phyloP scores from a whole-genome alignment of 768 basidiomycete species.

The Rhodotorula toruloides region DNA sequence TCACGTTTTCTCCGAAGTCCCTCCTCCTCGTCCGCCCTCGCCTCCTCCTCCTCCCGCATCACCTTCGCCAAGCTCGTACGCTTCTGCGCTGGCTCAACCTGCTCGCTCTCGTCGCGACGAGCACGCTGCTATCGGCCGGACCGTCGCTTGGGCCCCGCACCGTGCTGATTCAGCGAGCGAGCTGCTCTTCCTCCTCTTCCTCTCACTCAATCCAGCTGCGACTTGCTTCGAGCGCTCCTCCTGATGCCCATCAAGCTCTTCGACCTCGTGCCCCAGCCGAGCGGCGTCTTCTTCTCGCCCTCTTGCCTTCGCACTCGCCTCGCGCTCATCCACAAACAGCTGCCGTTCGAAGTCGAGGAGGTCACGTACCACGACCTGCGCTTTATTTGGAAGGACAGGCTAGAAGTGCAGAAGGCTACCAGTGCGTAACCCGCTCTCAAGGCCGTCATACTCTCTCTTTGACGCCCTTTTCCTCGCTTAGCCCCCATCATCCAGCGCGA shows the following conservation, averaged over 20 bases:
- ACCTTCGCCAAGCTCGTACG: too few relatives aligned
- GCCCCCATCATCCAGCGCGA: constrained; percentile 18
- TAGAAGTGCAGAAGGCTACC: constrained; percentile 3
- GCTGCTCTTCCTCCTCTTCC: background rate
- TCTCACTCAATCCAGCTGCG: background rate
- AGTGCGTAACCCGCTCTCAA: background rate
- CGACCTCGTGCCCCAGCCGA: constrained; percentile 1
- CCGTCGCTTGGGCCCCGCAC: too few relatives aligned
- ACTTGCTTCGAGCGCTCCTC: too few relatives aligned
- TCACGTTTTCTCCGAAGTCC: too few relatives aligned
- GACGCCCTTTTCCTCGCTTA: background rate
- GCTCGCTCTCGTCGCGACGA: too few relatives aligned
- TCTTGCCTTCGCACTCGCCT: constrained; percentile 15
- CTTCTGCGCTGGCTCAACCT: too few relatives aligned
- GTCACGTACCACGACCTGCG: constrained; percentile 24
- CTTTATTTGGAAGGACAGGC: constrained; percentile 4
- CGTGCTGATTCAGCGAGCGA: too few relatives aligned
- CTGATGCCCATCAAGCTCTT: constrained; percentile 11
- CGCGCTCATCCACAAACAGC: constrained; percentile 1
- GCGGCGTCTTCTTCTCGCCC: constrained; percentile 14
- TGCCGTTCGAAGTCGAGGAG: constrained; percentile 9
- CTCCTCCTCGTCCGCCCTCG: too few relatives aligned
- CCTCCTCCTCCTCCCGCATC: too few relatives aligned
- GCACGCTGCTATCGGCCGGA: too few relatives aligned
- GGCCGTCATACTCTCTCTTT: too few relatives aligned